Conservation (phyloP, 371 early-diverging fungal species). For the Circinella minor region DNA sequence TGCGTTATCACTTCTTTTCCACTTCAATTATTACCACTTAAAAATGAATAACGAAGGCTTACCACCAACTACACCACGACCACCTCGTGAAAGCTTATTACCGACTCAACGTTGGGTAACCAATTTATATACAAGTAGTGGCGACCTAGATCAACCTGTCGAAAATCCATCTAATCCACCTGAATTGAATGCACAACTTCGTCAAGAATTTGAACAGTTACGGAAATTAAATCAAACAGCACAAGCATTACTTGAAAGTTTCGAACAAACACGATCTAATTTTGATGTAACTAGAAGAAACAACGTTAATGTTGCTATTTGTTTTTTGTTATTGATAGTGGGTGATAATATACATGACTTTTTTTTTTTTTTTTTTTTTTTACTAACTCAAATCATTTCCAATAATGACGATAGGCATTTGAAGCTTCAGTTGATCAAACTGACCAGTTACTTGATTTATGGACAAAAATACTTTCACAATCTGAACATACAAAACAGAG, state of each 20-base stretch:
- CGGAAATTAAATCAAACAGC: conserved; percentile 32
- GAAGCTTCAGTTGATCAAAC: conserved; percentile 39
- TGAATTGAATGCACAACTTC: conserved; percentile 33
- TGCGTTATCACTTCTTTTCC: not conserved
- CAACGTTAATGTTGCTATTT: not conserved
- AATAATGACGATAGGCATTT: conserved; percentile 23
- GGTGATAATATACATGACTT: too few relatives aligned
- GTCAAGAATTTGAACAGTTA: conserved; percentile 33
- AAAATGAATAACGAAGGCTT: conserved; percentile 1
- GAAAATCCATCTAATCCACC: conserved; percentile 39
- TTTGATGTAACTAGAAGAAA: conserved; percentile 20
- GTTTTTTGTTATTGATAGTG: too few relatives aligned
- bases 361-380: too few relatives aligned
- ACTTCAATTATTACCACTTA: not conserved
- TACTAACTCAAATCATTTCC: too few relatives aligned
- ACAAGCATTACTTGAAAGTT: conserved; percentile 26
- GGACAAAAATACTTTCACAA: conserved; percentile 39
- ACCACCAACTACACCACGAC: conserved; percentile 11
- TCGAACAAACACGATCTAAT: conserved; percentile 23
- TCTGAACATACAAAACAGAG: conserved; percentile 41
- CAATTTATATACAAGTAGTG: conserved; percentile 22
- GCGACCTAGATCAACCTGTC: conserved; percentile 24
- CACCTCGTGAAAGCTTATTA: conserved; percentile 21
- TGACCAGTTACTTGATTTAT: conserved; percentile 38
- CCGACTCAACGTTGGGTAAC: conserved; percentile 24